Percentiles rank a stretch among this genome's conserved stretches.
phyloP scores from a whole-genome alignment of 805 yeast genomes.

The Candida multigemmis region DNA sequence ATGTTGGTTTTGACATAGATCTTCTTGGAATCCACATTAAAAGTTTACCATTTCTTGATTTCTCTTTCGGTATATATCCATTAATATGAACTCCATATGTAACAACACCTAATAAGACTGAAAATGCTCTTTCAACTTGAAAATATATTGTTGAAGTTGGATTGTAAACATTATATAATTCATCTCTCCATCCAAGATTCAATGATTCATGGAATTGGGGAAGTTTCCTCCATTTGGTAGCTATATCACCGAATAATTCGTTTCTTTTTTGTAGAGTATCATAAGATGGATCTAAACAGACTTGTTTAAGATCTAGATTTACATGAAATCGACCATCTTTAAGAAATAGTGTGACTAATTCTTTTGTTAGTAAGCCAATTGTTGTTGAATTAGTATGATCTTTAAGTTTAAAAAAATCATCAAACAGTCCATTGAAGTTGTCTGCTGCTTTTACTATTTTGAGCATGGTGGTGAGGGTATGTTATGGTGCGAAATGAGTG shows the following conservation, averaged over 20 bases:
- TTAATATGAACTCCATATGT: conserved; percentile 87
- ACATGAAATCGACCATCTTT: conserved; percentile 9
- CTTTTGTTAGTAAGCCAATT: conserved; percentile 20
- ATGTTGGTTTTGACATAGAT: conserved; percentile 71
- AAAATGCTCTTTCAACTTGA: conserved; percentile 69
- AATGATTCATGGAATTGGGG: conserved; percentile 19
- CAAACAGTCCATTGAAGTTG: no score
- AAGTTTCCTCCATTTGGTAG: conserved; percentile 24
- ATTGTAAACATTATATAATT: conserved; percentile 64
- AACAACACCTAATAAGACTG: conserved; percentile 74
- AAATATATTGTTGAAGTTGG: conserved; percentile 51
- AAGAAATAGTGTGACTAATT: conserved; percentile 13
- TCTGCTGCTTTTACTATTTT: no score
- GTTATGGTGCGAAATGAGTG: no score
- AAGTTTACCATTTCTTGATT: conserved; percentile 27
- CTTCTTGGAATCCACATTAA: conserved; percentile 83
- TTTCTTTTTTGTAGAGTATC: conserved; percentile 34
- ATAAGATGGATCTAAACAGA: conserved; percentile 16
- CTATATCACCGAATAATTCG: conserved; percentile 32
- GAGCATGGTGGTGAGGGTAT: no score
- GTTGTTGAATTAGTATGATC: conserved; percentile 4
- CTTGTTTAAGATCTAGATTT: conserved; percentile 11
- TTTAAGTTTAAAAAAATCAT: no score
- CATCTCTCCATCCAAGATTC: conserved; percentile 76
- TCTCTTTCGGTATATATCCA: conserved; percentile 54